Evolutionary conservation across 192 early-diverging fungal species (phyloP).

Genomic region (Mortierella hygrophila): DNA sequence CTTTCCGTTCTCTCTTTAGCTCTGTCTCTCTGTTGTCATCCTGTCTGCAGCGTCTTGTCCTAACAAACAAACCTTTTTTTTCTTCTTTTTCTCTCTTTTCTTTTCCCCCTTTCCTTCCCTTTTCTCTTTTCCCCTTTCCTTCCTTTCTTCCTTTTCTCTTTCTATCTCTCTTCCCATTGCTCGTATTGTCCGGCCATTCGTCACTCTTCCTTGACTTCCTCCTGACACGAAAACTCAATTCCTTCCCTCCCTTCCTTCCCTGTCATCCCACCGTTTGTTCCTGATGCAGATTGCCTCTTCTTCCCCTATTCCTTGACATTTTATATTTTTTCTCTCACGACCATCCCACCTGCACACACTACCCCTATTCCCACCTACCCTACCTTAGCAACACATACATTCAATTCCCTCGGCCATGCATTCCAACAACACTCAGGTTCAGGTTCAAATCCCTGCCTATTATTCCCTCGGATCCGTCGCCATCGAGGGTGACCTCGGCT

Average conservation of each 20-base stretch:
- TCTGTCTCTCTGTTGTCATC: background rate
- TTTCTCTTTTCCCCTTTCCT: background rate
- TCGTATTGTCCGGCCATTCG: background rate
- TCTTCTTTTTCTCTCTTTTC: background rate
- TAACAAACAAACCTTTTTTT: background rate
- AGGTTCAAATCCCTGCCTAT: constrained; percentile 44
- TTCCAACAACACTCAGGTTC: constrained; percentile 48
- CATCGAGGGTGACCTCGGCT: constrained; percentile 26
- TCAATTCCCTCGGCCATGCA: constrained; percentile 20
- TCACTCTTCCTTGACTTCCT: background rate
- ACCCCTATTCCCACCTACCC: background rate
- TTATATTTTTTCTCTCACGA: background rate
- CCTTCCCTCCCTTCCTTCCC: background rate
- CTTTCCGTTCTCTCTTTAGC: background rate
- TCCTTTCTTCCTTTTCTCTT: background rate
- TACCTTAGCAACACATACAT: background rate
- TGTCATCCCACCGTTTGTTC: background rate
- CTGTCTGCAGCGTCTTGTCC: background rate
- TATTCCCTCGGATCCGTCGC: constrained; percentile 50
- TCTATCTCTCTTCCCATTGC: background rate
- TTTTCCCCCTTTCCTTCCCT: background rate
- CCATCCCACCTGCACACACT: background rate
- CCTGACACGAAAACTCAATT: background rate
- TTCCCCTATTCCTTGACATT: background rate
- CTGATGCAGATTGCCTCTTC: background rate